Evolutionary conservation across 352 stramenopile species (phyloP).

Genomic region (Phytophthora rubi): DNA sequence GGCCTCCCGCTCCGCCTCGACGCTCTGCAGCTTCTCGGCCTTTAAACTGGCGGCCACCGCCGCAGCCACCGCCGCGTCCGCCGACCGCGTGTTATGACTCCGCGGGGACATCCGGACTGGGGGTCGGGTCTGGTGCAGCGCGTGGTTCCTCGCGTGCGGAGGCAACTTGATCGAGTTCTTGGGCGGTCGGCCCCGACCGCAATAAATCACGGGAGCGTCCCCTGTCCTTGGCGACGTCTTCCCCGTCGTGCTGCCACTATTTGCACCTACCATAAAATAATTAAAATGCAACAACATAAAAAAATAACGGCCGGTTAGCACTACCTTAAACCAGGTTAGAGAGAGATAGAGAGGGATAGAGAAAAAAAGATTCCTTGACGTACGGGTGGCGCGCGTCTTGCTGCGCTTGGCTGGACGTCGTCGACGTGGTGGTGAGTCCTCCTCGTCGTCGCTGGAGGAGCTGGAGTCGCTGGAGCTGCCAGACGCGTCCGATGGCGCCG

Average conservation of each 20-base stretch:
- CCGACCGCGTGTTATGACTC: constrained; percentile 32
- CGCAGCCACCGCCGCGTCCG: constrained; percentile 24
- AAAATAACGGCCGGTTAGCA: constrained; percentile 14
- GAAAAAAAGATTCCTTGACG: constrained; percentile 1
- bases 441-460: constrained; percentile 41
- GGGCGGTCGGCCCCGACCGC: constrained; percentile 45
- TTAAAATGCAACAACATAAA: constrained; percentile 11
- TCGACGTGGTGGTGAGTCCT: constrained; percentile 29
- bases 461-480: constrained; percentile 34
- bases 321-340: background rate
- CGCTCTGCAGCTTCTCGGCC: constrained; percentile 16
- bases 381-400: constrained; percentile 36
- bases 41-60: constrained; percentile 21
- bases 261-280: constrained; percentile 15
- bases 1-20: constrained; percentile 3
- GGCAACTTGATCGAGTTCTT: constrained; percentile 58
- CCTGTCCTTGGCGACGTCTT: constrained; percentile 29
- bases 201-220: constrained; percentile 44
- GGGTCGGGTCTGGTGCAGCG: constrained; percentile 8
- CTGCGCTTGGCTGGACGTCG: constrained; percentile 36
- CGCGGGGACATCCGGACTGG: constrained; percentile 33
- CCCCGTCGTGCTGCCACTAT: constrained; percentile 13
- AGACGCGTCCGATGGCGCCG: constrained; percentile 59
- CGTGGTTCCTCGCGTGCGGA: background rate
- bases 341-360: background rate